Base-by-base conservation (phyloP, 1,284 basidiomycete species). In the Leccinum angustisporum region DNA sequence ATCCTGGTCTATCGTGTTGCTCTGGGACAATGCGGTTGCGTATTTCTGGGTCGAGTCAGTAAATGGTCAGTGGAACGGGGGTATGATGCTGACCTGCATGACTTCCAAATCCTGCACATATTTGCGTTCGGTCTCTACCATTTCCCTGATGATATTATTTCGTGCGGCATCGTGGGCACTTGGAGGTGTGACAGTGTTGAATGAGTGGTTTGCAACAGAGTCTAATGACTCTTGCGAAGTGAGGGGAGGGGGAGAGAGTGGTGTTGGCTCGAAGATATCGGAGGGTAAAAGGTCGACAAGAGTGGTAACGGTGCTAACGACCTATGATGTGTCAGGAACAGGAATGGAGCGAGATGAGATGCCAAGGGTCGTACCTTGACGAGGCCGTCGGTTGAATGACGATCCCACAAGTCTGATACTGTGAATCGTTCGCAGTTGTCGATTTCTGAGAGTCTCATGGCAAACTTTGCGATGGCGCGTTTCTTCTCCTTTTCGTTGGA, bases 61-160 rank as follows among this genome's bases (percentile, higher is more conserved):
- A 18, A 59, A 59, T 62, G 59, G 59, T 43, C 58, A 30, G 27
- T 3, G 54, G 40, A 58, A 57, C 57, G 38, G 50, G 59, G 54
- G 62, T 38, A 25, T 73, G 46, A 25, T 48, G 46, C 86, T 70
- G 67, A 92, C 94, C 86, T 97, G 95, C 83, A 99, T 90, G 70
- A 96, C 90, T 77, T 99, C 97, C 61, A 99, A 81, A 78, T 99
- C 97, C 76, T 97, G 93, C 16, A 99, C 97, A 76, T 97, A 99
- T 79, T 97, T 98, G 59, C 97, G 88, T 76, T 99, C 97, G 4
- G 94, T 96, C 73, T 95, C 92, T 57, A 97, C 86, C 67, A 97
- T 87, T 76, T 97, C 95, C 67, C 85, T 84, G 60, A 95, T 85
- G 65, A 94, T 91, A 67, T 93, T 89, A 66, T 86, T 87, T 36